Base-by-base conservation (phyloP, 2,329 filamentous ascomycete genomes). In the Byssochlamys sp. region DNA sequence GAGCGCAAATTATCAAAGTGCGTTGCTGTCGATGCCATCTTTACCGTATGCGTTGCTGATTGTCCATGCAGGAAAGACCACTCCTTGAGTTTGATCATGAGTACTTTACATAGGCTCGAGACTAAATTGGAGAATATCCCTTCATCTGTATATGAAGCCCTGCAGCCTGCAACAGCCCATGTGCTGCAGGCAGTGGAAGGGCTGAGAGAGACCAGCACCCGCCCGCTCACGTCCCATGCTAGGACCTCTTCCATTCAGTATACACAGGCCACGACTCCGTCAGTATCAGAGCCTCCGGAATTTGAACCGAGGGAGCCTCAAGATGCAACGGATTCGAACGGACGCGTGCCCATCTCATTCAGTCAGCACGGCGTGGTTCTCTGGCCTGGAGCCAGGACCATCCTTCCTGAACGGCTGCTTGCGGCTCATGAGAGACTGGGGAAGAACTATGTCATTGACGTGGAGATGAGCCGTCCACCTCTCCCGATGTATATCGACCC, bases 1-100 rank as follows among this genome's bases (percentile, higher is more conserved):
- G 77, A 80, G 63, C 77, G 78, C 58, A 80, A 80, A 62, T 73
- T 77, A 11, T 81, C 79, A 39, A 81, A 81, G 77, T 79, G 63
- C 58, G 72, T 65, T 24, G 27, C 35, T 25, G 48, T 24, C 24
- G 10, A 51, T 45, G 2, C 48, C 52, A 35, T 9, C n/a, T 9
- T 29, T 33, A 31, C 19, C 29, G 24, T 10, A 14, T 50, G 7
- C 31, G 3, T 12, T 28, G 35, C 52, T 52, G 33, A 39, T 11
- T 50, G 53, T 55, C n/a, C 53, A 31, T 55, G 39, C 53, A 79
- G 77, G 61, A 80, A 79, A 55, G 80, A 82, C 58, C 78, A 80
- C 56, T 81, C 80, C 2, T 75, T 82, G 65, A 74, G 76, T 27
- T 75, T 81, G 65, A 80, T 81, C 29, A 81, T 81, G 67, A 81